Evolutionary conservation across 2,329 filamentous ascomycete genomes (phyloP).

Genomic region (Sclerotinia borealis): DNA sequence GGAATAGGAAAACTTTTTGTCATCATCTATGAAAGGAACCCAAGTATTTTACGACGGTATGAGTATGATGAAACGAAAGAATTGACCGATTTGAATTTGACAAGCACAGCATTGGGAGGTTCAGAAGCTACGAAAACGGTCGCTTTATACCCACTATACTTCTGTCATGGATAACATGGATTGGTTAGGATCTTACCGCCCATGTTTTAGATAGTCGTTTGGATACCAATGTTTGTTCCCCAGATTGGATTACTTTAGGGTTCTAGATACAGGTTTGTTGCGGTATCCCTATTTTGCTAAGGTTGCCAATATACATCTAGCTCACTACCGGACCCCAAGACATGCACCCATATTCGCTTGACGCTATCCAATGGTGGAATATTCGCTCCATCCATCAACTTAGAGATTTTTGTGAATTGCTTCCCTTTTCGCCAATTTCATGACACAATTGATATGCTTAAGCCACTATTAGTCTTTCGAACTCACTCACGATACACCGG

Average conservation of each 20-base stretch:
- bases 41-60: neutral
- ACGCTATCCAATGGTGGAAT: neutral
- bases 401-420: neutral
- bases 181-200: neutral
- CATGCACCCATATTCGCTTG: neutral
- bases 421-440: neutral
- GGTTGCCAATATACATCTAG: neutral
- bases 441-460: neutral
- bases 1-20: neutral
- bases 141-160: slow-evolving; percentile 6
- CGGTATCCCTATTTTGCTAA: neutral
- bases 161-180: neutral
- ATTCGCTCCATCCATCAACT: neutral
- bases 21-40: neutral
- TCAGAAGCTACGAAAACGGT: neutral
- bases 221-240: neutral
- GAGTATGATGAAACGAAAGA: neutral
- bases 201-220: slow-evolving; percentile 6
- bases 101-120: neutral
- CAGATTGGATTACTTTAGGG: neutral
- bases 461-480: neutral
- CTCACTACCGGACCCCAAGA: neutral
- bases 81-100: neutral
- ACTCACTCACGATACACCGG: too few species aligned
- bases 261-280: neutral